Conservation (phyloP, 805 yeast genomes). For the Clavispora carvajalis region DNA sequence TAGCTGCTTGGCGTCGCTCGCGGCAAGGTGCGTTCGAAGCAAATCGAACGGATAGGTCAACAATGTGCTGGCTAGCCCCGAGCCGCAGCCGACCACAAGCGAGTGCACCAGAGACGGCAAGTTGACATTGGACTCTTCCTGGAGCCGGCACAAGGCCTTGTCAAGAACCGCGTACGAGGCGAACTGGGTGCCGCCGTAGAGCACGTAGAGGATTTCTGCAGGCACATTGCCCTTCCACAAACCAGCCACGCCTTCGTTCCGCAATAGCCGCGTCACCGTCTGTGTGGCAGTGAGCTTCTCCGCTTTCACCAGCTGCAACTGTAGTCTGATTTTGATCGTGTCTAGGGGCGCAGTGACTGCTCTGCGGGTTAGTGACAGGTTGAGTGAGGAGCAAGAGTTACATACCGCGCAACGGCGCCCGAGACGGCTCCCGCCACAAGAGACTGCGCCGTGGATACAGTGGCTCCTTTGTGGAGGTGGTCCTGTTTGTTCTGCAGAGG, state of each 20-base stretch:
- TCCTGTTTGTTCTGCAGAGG: constrained; percentile 28
- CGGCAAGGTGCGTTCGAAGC: constrained; percentile 81
- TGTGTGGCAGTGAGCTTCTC: constrained; percentile 19
- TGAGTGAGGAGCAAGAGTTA: no score
- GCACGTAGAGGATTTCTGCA: constrained; percentile 77
- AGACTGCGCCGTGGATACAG: constrained; percentile 49
- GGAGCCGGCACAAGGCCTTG: constrained; percentile 29
- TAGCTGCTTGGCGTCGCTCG: constrained; percentile 40
- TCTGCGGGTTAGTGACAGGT: constrained; percentile 29
- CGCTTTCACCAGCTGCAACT: constrained; percentile 41
- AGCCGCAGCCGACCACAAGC: constrained; percentile 61
- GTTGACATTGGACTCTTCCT: constrained; percentile 14
- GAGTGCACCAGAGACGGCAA: constrained; percentile 40
- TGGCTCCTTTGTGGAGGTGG: constrained; percentile 46
- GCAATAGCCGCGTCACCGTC: constrained; percentile 40
- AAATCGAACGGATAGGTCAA: constrained; percentile 86
- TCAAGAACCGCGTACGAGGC: constrained; percentile 60
- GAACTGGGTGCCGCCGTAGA: constrained; percentile 86
- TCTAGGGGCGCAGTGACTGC: constrained; percentile 74
- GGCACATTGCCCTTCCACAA: constrained; percentile 98
- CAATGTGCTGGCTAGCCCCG: constrained; percentile 72
- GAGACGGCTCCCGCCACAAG: constrained; percentile 57
- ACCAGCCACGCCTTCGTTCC: constrained; percentile 65
- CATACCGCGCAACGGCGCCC: constrained; percentile 39
- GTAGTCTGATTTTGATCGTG: constrained; percentile 70